Evolutionary conservation across 2,329 filamentous ascomycete genomes (phyloP), one percentile per base, ranked within the genome.

Genomic region (Eutypella sp.): DNA sequence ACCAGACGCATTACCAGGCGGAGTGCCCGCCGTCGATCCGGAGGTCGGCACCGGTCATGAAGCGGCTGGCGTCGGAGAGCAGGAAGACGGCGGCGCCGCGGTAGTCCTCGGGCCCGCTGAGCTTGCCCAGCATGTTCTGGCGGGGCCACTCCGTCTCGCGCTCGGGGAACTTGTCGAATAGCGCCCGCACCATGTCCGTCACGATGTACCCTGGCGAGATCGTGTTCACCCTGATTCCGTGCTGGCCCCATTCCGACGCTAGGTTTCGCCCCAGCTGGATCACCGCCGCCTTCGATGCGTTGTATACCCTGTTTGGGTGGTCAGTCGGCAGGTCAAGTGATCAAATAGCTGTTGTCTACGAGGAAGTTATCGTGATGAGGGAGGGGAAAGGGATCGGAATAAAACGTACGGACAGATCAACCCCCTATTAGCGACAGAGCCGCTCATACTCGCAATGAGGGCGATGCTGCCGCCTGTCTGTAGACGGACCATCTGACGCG

Each of bases 121-220:
- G 70, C 27, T 81, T 76, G 23, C 78, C 82, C 44, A 95, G 73
- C 89, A 95, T 93, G 67, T 95, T 95, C 67, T 92, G 84, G 57
- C 77, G 84, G 15, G 87, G 81, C 90, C 90, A 95, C 49, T 83
- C 77, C 22, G 65, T 66, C 50, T 70, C 70, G 44, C 79, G 74
- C 58, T 90, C 86, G 0, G 89, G 89, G 54, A 80, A 87, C 52
- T 85, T 75, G 53, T 82, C 75, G 59, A 96, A 93, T 25, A 95
- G 77, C 47, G 80, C 78, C 62, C 88, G 80, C 1, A 92, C 87
- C 90, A 96, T 95, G 19, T 85, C 81, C 2, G 87, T 90, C 19
- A 86, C 78, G 59, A 90, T 89, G 62, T 90, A 89, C 8, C 88
- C 87, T 0, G 88, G 87, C 18, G 84, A 89, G 51, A 93, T 79